phyloP scores from a whole-genome alignment of 345 rosid genomes.

The Limnanthes douglasii region DNA sequence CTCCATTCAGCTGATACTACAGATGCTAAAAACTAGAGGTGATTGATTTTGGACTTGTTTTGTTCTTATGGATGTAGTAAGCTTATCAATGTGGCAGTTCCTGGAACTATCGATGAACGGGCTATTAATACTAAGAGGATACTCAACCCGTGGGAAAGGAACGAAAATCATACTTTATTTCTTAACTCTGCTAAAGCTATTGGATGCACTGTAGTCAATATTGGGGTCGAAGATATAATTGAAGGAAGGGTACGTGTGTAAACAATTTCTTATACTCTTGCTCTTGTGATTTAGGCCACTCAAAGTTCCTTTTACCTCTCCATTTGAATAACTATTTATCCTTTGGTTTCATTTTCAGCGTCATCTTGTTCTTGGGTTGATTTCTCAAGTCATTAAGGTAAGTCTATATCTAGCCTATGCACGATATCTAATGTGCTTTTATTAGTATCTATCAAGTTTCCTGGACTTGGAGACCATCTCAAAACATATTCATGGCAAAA shows the following conservation, averaged over 20 bases:
- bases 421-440: too few species aligned
- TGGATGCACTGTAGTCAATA: constrained; percentile 97
- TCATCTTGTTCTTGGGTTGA: constrained; percentile 93
- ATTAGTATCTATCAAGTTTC: background rate
- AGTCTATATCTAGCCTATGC: too few species aligned
- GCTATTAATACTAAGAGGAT: constrained; percentile 86
- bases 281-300: too few species aligned
- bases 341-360: constrained; percentile 43
- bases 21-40: too few species aligned
- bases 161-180: constrained; percentile 92
- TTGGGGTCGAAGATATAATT: constrained; percentile 83
- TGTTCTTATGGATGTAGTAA: constrained; percentile 37
- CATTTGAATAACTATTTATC: background rate
- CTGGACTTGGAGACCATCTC: background rate
- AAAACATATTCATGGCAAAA: too few species aligned
- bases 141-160: constrained; percentile 99
- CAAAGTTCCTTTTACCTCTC: too few species aligned
- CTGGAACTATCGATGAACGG: constrained; percentile 96
- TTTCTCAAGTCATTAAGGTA: constrained; percentile 95
- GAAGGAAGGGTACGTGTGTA: constrained; percentile 82
- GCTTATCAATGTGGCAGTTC: constrained; percentile 96
- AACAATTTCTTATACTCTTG: background rate
- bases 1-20: constrained; percentile 1
- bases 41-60: too few species aligned
- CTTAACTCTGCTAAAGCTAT: constrained; percentile 97